A percentile compares a stretch with the other conserved stretches of the same genome.
Evolutionary conservation across 176 grass and related monocot species (phyloP).

Genomic region (Carex littledalei): DNA sequence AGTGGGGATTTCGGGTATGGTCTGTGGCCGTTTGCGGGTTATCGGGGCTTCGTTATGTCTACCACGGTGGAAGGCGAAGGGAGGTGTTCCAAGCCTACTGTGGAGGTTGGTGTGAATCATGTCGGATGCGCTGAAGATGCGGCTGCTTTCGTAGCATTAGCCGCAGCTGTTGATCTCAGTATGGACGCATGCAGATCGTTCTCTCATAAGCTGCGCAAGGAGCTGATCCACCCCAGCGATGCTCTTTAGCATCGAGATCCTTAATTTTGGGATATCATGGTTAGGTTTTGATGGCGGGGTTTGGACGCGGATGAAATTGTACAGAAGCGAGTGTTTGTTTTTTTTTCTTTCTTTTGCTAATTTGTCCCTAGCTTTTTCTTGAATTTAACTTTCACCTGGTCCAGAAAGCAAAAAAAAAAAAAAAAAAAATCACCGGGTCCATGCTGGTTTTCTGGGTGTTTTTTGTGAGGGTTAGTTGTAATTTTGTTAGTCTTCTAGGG

Average conservation of each 20-base stretch:
- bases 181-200: constrained; percentile 94
- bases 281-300: constrained; percentile 22
- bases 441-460: background rate
- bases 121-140: constrained; percentile 86
- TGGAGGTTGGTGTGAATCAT: constrained; percentile 74
- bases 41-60: constrained; percentile 92
- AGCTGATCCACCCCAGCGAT: constrained; percentile 33
- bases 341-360: constrained; percentile 11
- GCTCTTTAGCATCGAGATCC: background rate
- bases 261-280: constrained; percentile 7
- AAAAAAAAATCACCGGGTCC: background rate
- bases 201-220: constrained; percentile 82
- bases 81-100: constrained; percentile 41
- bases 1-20: constrained; percentile 63
- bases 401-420: background rate
- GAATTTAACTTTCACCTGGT: background rate
- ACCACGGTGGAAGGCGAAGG: constrained; percentile 61
- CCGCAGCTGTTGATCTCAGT: constrained; percentile 87
- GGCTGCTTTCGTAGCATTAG: constrained; percentile 76
- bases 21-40: constrained; percentile 51
- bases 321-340: constrained; percentile 24
- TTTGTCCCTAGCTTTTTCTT: background rate
- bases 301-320: constrained; percentile 36
- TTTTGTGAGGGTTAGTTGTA: background rate
- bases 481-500: constrained; percentile 26